Base-by-base conservation (phyloP, 768 basidiomycete genomes). In the Clathrus columnatus region DNA sequence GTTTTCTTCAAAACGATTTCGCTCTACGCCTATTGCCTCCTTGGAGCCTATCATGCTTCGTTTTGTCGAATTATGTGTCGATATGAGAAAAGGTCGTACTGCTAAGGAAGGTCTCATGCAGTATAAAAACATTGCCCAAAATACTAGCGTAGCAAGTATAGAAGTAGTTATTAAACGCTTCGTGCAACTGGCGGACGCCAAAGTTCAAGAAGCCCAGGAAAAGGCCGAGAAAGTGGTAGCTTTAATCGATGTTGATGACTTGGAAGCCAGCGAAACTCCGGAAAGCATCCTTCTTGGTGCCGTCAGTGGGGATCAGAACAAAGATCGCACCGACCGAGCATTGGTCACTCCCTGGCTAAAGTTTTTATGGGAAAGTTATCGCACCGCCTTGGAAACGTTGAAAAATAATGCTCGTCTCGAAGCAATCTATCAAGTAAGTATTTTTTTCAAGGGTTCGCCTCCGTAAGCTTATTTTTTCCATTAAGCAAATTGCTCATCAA, bases 281-380 rank as follows among this genome's bases (percentile, higher is more conserved):
- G 85, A 94, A 70, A 89, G 87, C 64, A 90, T 96, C 58, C 73
- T 96, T 14, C 77, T 95, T 18, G 87, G 89, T 48, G 91, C 91
- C 14, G 91, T 98, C 59, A 86, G 87, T 63, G 82, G 80, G 32
- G 91, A 92, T 51, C 89, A 92, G 72, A 93, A 80, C 74, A 88
- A 89, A 73, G 94, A 97, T 70, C 75, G 95, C 62, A 96, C 92
- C 27, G 94, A 98, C 71, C 75, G 95, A 46, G 88, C 92, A 6
- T 79, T 98, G 50, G 92, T 99, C 60, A 96, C 92, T 0, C 95
- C 95, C 0, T 96, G 93, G 85, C 85, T 98, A 66, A 93, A 94
- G 67, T 96, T 97, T 70, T 78, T 93, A n/a, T 98, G 94, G 93
- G 95, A 98, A 75, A 91, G 90, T 62, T 97, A 97, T 67, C 84